Evolutionary conservation across 2,329 filamentous ascomycete genomes (phyloP), one percentile per base, ranked within the genome.

Genomic region (Aspergillus sojae): DNA sequence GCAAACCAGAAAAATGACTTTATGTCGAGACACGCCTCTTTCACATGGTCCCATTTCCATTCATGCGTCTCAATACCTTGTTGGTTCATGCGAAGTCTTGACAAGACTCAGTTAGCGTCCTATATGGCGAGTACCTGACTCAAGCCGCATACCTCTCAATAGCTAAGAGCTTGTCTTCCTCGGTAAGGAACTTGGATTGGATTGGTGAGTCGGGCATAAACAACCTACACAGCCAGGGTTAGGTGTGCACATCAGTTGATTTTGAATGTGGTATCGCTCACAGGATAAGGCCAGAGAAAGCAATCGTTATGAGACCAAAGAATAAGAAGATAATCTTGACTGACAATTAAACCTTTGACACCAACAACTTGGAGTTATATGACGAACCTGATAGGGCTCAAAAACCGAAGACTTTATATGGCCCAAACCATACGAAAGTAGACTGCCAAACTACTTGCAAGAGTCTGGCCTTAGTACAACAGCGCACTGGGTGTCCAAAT

Each of bases 171-270:
- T 85, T 88, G 53, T 89, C 87, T 16, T 84, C 78, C 4, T 84
- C 80, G 0, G 76, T 80, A 2, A 89, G 78, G 56, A 88, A 89
- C 23, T 83, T 85, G 1, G 86, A 83, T 26, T 85, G 81, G 70
- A 88, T 83, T 0, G 88, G 88, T 0, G 86, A 88, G 67, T 91
- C 88, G 0, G 89, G 89, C 81, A 91, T 87, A 58, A 84, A 83
- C 21, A 83, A 19, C 9, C 70, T 72, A 41, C 5, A 14, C 3
- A 58, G 30, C 11, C 0, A 52, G 9, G 10, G 46, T 70, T 28
- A 65, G 62, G 14, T 9, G 12, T 10, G 28, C 30, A 1, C 23
- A 23, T 21, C 3, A 7, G 5, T 26, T 52, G 28, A 7, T 4
- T 34, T 5, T 4, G 2, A 21, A 3, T 23, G 19, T 12, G 4